phyloP scores from a whole-genome alignment of 164 flowering plant genomes.

The Vitis vinifera region DNA sequence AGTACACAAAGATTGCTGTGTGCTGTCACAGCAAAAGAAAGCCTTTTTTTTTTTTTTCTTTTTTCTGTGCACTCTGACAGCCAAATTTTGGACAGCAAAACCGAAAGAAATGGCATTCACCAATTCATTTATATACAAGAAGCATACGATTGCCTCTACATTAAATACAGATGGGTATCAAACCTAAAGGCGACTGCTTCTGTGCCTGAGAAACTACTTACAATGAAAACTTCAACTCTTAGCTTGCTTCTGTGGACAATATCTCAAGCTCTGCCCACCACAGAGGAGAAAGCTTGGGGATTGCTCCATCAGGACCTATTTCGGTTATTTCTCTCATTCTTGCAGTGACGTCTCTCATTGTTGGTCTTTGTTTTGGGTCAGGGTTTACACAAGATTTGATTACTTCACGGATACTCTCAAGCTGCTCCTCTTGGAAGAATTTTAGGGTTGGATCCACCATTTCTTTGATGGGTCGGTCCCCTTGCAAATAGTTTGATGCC shows the following conservation, averaged over 20 bases:
- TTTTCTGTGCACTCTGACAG: conserved; percentile 4
- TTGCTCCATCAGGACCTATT: conserved; percentile 60
- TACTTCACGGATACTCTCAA: conserved; percentile 46
- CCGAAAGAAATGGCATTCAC: conserved; percentile 8
- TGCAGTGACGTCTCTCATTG: conserved; percentile 50
- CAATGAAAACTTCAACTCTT: conserved; percentile 7
- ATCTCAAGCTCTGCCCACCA: conserved; percentile 98
- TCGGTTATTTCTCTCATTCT: conserved; percentile 57
- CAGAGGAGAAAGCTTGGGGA: conserved; percentile 68
- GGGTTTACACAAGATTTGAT: conserved; percentile 46
- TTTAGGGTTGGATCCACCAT: conserved; percentile 69
- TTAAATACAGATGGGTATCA: conserved; percentile 13
- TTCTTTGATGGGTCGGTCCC: conserved; percentile 26
- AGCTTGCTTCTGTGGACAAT: conserved; percentile 47
- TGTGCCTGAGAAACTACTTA: conserved; percentile 4
- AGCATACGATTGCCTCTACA: conserved; percentile 1
- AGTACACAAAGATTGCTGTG: no score
- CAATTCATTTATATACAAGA: conserved; percentile 22
- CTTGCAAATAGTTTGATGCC: conserved; percentile 54
- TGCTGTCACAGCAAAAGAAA: no score
- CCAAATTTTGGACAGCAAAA: conserved; percentile 9
- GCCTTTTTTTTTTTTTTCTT: not conserved
- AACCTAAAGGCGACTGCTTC: conserved; percentile 11
- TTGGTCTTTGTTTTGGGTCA: conserved; percentile 51
- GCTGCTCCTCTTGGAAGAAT: conserved; percentile 45